Percentiles rank a stretch among this genome's conserved stretches.
These are phyloP conservation scores for Nemania sp. DNA, from an alignment of 2,329 filamentous ascomycete genomes.

Conservation along the genomic window DNA sequence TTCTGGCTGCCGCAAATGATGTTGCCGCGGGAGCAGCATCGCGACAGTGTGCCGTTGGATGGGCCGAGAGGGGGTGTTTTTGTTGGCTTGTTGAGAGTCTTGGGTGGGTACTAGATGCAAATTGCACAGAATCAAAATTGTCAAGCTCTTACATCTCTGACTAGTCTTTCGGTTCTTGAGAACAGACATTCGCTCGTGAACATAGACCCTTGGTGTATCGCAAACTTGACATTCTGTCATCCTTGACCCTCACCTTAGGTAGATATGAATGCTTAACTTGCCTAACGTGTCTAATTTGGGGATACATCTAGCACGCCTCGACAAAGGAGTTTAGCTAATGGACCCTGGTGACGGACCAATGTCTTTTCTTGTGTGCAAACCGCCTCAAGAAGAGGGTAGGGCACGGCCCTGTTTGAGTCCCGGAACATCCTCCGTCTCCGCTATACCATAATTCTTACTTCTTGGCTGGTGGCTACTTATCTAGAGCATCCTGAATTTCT, in stretches of 20 bases:
- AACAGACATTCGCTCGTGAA: not conserved
- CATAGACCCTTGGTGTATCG: not conserved
- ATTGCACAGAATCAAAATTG: slow-evolving; percentile 7
- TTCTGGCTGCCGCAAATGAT: slow-evolving; percentile 20
- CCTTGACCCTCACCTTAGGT: not conserved
- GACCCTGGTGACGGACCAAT: not conserved
- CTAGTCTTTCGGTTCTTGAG: slow-evolving; percentile 2
- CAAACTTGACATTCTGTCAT: slow-evolving; percentile 9
- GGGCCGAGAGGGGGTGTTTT: slow-evolving; percentile 8
- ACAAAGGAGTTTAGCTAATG: not conserved
- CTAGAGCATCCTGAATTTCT: no score
- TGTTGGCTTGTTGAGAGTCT: slow-evolving; percentile 12
- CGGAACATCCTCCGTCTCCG: not conserved
- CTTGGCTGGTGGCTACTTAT: no score
- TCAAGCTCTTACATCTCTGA: not conserved
- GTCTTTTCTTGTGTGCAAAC: not conserved
- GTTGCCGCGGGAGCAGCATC: slow-evolving; percentile 7
- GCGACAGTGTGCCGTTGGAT: not conserved
- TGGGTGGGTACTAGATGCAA: slow-evolving; percentile 14
- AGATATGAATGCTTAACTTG: not conserved
- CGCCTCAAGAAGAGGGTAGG: not conserved
- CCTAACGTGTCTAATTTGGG: no score
- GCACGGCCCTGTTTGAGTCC: not conserved
- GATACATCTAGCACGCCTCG: not conserved
- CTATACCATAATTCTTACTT: no score